Base-by-base conservation (phyloP, 805 yeast genomes). In the Saturnispora saitoi region DNA sequence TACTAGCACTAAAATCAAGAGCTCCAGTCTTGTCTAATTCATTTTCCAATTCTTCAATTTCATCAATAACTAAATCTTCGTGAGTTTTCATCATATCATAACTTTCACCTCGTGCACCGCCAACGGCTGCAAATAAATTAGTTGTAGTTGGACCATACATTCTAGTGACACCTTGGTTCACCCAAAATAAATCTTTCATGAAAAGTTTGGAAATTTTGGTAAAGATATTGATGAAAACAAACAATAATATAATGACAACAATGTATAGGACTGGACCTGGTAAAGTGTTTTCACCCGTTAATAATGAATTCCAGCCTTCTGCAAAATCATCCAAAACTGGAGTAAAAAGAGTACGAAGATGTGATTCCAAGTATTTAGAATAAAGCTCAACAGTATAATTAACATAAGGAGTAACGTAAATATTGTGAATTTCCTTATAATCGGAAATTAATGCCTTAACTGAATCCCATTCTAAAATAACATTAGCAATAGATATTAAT, bases 111-210 rank as follows among this genome's bases (percentile, higher is more conserved):
- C 32, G 46, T 37, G 43, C 44, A 31, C 30, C 47, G 3, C 29
- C 47, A 34, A 22, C 37, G 4, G n/a, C 37, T 24, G 49, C 39
- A 45, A 43, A 29, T 11, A 54, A 52, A 14, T 49, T 56, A 8
- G 58, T 43, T 4, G 24, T 39, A 12, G 45, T 32, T 24, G 48
- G 37, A 20, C 54, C 59, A 49, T 61, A 59, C 63, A 60, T 62
- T 26, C 45, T 45, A 9, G 49, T 48, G n/a, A 64, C 56, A 28
- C 60, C 53, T 37, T 56, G 51, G 38, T 54, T 56, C 46, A 62
- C 38, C 36, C 53, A 49, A 44, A 58, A 56, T 3, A 59, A 55
- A 45, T 63, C 66, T 31, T 51, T 54, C 14, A 56, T 52, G 29
- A 61, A 53, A 1, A 51, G 20, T 42, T 42, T 57, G 11, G 61